phyloP scores from a whole-genome alignment of 257 asterid species.

The Solanum raphanifolium region DNA sequence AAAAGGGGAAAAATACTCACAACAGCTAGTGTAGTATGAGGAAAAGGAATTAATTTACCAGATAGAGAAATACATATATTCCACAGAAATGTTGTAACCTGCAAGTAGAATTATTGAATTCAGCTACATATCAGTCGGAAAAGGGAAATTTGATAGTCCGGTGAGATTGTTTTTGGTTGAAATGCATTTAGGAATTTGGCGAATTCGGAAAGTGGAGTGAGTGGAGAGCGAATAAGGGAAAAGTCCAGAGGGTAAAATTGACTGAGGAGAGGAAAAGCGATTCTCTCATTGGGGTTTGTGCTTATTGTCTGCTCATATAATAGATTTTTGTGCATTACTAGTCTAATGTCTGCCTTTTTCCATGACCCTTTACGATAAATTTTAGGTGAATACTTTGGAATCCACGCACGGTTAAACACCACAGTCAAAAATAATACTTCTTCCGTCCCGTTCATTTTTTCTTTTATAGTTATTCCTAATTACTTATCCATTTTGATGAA shows the following conservation, averaged over 20 bases:
- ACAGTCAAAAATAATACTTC: not conserved
- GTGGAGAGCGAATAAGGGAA: constrained; percentile 6
- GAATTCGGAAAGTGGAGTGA: not conserved
- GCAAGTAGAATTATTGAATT: not conserved
- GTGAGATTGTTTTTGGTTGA: not conserved
- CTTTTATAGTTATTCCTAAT: no score
- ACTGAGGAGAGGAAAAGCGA: not conserved
- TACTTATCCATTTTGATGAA: no score
- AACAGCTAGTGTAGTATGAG: not conserved
- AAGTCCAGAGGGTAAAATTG: constrained; percentile 2
- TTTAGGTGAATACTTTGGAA: not conserved
- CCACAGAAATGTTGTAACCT: not conserved
- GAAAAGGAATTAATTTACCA: not conserved
- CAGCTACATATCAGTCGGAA: not conserved
- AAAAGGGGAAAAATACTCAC: not conserved
- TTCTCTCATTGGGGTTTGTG: constrained; percentile 32
- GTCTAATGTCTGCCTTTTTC: not conserved
- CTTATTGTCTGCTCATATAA: constrained; percentile 15
- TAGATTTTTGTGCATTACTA: not conserved
- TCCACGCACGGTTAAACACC: not conserved
- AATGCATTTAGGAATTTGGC: constrained; percentile 1
- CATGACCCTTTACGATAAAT: not conserved
- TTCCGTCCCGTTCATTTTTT: no score
- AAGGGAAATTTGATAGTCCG: not conserved
- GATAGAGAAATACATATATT: not conserved